Conservation (phyloP, 129 eudicot species). For the Erigeron canadensis region DNA sequence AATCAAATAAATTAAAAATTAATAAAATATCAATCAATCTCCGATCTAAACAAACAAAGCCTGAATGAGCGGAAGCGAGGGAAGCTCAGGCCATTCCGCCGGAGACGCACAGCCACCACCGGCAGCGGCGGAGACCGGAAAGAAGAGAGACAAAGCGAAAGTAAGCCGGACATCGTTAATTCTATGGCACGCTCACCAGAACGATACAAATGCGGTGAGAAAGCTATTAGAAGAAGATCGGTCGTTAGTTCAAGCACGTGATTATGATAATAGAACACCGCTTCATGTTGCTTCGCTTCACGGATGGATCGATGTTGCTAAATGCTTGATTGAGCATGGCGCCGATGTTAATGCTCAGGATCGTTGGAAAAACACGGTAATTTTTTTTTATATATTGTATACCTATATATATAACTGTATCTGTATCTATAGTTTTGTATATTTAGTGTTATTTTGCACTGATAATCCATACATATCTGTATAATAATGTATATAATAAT, state of each 20-base stretch:
- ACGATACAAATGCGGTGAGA: conserved; percentile 65
- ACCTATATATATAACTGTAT: not conserved
- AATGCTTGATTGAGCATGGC: conserved; percentile 66
- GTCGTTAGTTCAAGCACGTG: conserved; percentile 68
- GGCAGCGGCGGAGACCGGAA: conserved; percentile 26
- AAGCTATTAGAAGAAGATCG: conserved; percentile 86
- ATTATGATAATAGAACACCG: conserved; percentile 88
- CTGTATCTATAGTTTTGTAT: too few relatives aligned
- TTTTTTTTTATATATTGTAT: not conserved
- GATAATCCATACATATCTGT: too few relatives aligned
- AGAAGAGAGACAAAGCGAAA: conserved; percentile 75
- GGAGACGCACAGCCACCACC: conserved; percentile 30
- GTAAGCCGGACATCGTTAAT: conserved; percentile 88
- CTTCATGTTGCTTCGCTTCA: conserved; percentile 96
- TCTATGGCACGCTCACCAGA: conserved; percentile 97
- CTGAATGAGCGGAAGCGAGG: conserved; percentile 72
- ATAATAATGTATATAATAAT: too few relatives aligned
- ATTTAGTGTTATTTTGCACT: too few relatives aligned
- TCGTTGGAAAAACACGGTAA: conserved; percentile 96
- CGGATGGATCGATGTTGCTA: conserved; percentile 88
- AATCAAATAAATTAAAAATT: conserved; percentile 15
- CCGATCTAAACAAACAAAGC: conserved; percentile 20
- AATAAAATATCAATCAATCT: not conserved
- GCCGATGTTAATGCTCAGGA: conserved; percentile 95
- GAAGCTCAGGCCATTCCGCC: conserved; percentile 75